Evolutionary conservation across 2,329 filamentous ascomycete species (phyloP), one percentile per base, ranked within the genome.

Genomic region (Lachnellula arida): DNA sequence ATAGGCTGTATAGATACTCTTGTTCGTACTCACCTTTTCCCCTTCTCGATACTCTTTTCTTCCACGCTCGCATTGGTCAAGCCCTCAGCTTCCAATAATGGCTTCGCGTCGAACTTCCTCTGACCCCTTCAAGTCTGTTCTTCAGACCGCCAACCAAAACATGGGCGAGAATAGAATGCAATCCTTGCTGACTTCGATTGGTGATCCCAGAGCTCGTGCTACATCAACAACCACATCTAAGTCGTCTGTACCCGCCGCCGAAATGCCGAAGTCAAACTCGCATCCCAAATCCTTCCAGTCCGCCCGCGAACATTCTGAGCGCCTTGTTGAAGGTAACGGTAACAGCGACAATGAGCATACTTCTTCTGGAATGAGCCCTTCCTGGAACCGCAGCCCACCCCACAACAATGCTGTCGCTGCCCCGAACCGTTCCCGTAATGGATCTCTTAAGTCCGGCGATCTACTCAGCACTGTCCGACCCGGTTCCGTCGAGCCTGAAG

Each of bases 391-490:
- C n/a, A 47, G 32, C 32, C 43, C 34, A 14, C 6, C 23, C 3
- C 49, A 51, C 22, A 37, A 17, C 51, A 14, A 44, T 1, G 42
- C 17, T 8, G 11, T 6, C 11, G 12, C 22, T 14, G 3, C 25
- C 15, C n/a, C 15, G 19, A 44, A 23, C 11, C 12, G 17, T 44
- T 22, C 42, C 17, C 42, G 44, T 22, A n/a, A 34, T 47, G 22
- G 23, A 17, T 15, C 44, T 8, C 22, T 22, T 5, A 32, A 22
- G 23, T 23, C 22, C 6, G 52, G 46, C 14, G 51, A 63, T 32
- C 63, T 63, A 1, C 14, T 67, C 0, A 64, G 58, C 11, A 48
- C 54, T 11, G 50, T 69, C 17, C 34, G 42, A 2, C 68, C 67
- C 19, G 68, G 68, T 8, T 37, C 49, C 1, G 54, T 62, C 2